phyloP scores from a whole-genome alignment of 495 filamentous ascomycete genomes.

The Rhypophila decipiens region DNA sequence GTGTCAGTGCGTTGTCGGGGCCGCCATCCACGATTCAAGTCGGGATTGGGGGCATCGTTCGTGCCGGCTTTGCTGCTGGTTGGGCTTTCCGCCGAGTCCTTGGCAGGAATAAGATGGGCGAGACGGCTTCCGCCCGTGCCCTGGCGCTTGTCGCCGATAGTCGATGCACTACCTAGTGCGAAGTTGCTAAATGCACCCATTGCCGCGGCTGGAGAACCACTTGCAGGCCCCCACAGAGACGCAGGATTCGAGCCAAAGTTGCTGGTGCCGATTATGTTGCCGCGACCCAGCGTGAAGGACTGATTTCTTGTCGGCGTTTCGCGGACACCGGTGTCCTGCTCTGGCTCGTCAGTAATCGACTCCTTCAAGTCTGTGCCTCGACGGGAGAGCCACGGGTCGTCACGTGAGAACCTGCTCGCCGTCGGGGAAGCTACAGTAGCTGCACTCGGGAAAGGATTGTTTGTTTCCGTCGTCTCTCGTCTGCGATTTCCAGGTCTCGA shows the following conservation, averaged over 20 bases:
- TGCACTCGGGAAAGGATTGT: slow-evolving; percentile 57
- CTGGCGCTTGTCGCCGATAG: slow-evolving; percentile 66
- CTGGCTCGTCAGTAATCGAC: slow-evolving; percentile 42
- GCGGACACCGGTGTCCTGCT: slow-evolving; percentile 24
- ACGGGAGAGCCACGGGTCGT: slow-evolving; percentile 58
- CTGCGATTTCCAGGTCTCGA: slow-evolving; percentile 67
- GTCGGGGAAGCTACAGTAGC: slow-evolving; percentile 43
- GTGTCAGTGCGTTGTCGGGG: slow-evolving; percentile 63
- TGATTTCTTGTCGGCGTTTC: slow-evolving; percentile 29
- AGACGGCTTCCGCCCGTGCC: slow-evolving; percentile 75
- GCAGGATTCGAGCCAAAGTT: slow-evolving; percentile 31
- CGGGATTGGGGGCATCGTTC: slow-evolving; percentile 25
- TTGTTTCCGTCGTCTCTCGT: slow-evolving; percentile 81
- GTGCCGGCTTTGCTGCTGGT: slow-evolving; percentile 21
- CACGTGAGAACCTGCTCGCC: slow-evolving; percentile 41
- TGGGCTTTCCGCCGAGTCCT: slow-evolving; percentile 65
- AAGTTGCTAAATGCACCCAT: slow-evolving; percentile 90
- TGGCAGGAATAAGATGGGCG: slow-evolving; percentile 74
- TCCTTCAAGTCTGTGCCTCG: slow-evolving; percentile 59
- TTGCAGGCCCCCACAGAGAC: slow-evolving; percentile 66
- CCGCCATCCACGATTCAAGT: slow-evolving; percentile 39
- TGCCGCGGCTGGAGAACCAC: slow-evolving; percentile 43
- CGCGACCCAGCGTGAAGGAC: slow-evolving; percentile 62
- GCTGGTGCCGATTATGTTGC: slow-evolving; percentile 47
- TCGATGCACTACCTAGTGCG: slow-evolving; percentile 42